A percentile compares a stretch with the other conserved stretches of the same genome.
These are phyloP conservation scores for Auriscalpium vulgare DNA, from an alignment of 768 basidiomycete genomes.

Conservation along the genomic window DNA sequence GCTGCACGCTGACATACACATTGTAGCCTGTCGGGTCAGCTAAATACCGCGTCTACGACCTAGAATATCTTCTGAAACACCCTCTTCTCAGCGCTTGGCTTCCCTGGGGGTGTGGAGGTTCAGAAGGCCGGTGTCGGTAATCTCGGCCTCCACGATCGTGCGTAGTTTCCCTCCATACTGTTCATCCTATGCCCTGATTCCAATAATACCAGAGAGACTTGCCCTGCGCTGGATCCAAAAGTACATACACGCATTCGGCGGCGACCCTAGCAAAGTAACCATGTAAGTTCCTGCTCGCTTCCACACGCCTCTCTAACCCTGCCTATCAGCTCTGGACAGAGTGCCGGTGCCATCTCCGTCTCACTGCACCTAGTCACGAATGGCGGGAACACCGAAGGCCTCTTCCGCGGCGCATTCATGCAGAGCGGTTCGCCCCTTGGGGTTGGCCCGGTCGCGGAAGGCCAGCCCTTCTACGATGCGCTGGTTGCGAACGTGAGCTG, in stretches of 20 bases:
- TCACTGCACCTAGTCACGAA: conserved; percentile 17
- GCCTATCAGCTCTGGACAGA: conserved; percentile 26
- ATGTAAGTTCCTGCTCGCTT: neutral
- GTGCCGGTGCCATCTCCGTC: conserved; percentile 28
- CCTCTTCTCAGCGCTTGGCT: neutral
- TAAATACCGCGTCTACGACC: too few relatives aligned
- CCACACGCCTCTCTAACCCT: neutral
- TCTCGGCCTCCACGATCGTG: conserved; percentile 1
- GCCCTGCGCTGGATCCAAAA: too few relatives aligned
- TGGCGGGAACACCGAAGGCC: conserved; percentile 7
- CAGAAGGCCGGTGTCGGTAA: too few relatives aligned
- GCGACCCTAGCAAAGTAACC: too few relatives aligned
- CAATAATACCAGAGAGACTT: too few relatives aligned
- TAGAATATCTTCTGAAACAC: too few relatives aligned
- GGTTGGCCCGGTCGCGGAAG: neutral
- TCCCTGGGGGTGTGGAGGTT: neutral
- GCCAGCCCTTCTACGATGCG: conserved; percentile 11
- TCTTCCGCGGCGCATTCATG: conserved; percentile 15
- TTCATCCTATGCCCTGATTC: neutral
- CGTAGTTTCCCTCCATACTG: neutral
- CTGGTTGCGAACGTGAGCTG: neutral
- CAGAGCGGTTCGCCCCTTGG: conserved; percentile 12
- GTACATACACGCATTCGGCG: too few relatives aligned
- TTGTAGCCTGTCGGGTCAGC: too few relatives aligned
- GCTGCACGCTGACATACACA: too few relatives aligned